These are phyloP conservation scores for Tricholoma hemisulphureum DNA, from an alignment of 768 basidiomycete genomes.

Conservation along the genomic window DNA sequence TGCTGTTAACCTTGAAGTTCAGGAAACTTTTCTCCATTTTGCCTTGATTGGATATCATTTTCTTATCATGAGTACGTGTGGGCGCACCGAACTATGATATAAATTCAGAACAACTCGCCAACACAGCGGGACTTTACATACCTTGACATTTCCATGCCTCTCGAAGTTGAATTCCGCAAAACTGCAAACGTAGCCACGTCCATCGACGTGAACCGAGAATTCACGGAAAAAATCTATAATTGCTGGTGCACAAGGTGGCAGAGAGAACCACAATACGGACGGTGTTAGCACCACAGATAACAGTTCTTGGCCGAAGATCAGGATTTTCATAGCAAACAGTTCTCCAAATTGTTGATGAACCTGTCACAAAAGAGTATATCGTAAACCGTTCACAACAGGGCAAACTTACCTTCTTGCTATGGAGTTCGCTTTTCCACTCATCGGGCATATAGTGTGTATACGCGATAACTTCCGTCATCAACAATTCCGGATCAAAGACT, in stretches of 20 bases:
- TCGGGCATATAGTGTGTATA: constrained; percentile 97
- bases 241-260: constrained; percentile 84
- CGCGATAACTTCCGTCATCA: constrained; percentile 89
- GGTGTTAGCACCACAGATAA: constrained; percentile 92
- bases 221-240: constrained; percentile 98
- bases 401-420: constrained; percentile 74
- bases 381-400: constrained; percentile 9
- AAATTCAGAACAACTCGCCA: neutral
- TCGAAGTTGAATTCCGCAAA: constrained; percentile 99
- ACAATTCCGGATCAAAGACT: constrained; percentile 90
- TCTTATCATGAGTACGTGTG: constrained; percentile 60
- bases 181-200: constrained; percentile 94
- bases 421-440: constrained; percentile 85
- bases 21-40: constrained; percentile 99
- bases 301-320: constrained; percentile 85
- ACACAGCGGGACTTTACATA: constrained; percentile 27
- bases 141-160: constrained; percentile 89
- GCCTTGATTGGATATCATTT: constrained; percentile 83
- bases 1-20: constrained; percentile 71
- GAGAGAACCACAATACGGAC: constrained; percentile 89
- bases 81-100: constrained; percentile 81
- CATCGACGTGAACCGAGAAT: constrained; percentile 95
- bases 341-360: constrained; percentile 90
- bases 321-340: constrained; percentile 90
- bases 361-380: constrained; percentile 35